Percentiles rank a stretch among this genome's conserved stretches.
phyloP scores from a whole-genome alignment of 78 protist species.

The Dictyostelium capitatum region DNA sequence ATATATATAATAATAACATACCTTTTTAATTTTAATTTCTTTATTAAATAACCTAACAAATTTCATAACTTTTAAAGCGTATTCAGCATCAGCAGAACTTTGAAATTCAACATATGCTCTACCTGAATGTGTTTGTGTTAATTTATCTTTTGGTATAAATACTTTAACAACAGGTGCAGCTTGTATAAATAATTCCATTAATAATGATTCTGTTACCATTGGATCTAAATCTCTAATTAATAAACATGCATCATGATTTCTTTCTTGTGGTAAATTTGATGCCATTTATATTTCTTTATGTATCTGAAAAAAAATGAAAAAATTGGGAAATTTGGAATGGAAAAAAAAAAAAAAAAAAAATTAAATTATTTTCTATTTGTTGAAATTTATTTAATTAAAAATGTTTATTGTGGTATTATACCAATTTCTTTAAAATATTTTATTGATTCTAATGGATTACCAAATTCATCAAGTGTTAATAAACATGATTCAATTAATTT shows the following conservation, averaged over 20 bases:
- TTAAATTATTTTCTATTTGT: too few relatives aligned
- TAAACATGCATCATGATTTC: slow-evolving; percentile 96
- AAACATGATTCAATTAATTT: too few relatives aligned
- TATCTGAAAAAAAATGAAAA: background rate
- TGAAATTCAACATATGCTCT: slow-evolving; percentile 97
- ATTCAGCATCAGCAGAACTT: slow-evolving; percentile 97
- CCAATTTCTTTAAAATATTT: too few relatives aligned
- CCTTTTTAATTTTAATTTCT: slow-evolving; percentile 94
- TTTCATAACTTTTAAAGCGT: slow-evolving; percentile 95
- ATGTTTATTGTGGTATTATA: too few relatives aligned
- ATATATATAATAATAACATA: too few relatives aligned
- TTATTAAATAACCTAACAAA: slow-evolving; percentile 95
- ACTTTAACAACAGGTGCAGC: slow-evolving; percentile 96
- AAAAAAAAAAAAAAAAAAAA: too few relatives aligned
- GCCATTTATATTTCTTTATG: background rate
- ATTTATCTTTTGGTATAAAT: slow-evolving; percentile 97
- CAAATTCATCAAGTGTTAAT: too few relatives aligned
- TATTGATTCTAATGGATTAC: too few relatives aligned
- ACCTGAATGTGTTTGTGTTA: slow-evolving; percentile 94
- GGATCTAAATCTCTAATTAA: slow-evolving; percentile 97
- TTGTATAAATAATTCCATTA: slow-evolving; percentile 98
- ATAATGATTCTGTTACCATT: slow-evolving; percentile 92
- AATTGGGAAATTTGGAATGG: too few relatives aligned
- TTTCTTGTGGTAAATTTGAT: slow-evolving; percentile 83
- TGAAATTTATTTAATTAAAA: too few relatives aligned